Evolutionary conservation across 352 stramenopile species (phyloP).

Genomic region (Globisporangium radiosum): DNA sequence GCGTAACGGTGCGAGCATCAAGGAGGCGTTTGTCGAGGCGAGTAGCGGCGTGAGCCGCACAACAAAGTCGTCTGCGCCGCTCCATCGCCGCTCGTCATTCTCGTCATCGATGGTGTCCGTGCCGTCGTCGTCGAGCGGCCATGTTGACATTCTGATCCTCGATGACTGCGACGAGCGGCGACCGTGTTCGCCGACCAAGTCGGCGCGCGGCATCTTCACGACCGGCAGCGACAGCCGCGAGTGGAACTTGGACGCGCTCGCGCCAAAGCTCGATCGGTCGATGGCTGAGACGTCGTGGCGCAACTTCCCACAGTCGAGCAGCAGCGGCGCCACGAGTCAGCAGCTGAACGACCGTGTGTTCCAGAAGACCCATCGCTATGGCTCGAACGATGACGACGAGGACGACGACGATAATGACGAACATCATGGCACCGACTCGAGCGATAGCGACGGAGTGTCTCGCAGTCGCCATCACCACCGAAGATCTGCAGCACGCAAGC

Average conservation of each 20-base stretch:
- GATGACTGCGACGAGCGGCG: slow-evolving; percentile 37
- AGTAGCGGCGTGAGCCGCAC: slow-evolving; percentile 1
- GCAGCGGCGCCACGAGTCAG: slow-evolving; percentile 24
- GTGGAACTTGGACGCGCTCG: slow-evolving; percentile 59
- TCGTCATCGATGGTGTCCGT: slow-evolving; percentile 7
- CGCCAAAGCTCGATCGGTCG: slow-evolving; percentile 40
- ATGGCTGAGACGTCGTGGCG: slow-evolving; percentile 28
- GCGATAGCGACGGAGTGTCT: slow-evolving; percentile 45
- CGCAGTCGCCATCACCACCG: slow-evolving; percentile 18
- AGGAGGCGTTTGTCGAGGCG: slow-evolving; percentile 53
- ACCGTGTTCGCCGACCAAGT: slow-evolving; percentile 49
- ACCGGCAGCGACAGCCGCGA: slow-evolving; percentile 21
- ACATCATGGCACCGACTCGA: slow-evolving; percentile 11
- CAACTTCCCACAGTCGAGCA: slow-evolving; percentile 12
- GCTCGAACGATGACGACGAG: slow-evolving; percentile 9
- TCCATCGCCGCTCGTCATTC: neutral
- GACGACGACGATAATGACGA: neutral
- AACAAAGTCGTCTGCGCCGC: neutral
- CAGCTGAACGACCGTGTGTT: slow-evolving; percentile 34
- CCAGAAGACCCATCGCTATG: slow-evolving; percentile 11
- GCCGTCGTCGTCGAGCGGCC: slow-evolving; percentile 9
- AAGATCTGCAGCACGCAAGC: slow-evolving; percentile 1
- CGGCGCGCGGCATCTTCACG: slow-evolving; percentile 38
- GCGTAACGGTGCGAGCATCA: slow-evolving; percentile 26
- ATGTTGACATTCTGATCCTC: slow-evolving; percentile 54